Percentiles rank a stretch among this genome's conserved stretches.
Conservation (phyloP, 1,284 basidiomycete genomes). For the Austroboletus niveus region DNA sequence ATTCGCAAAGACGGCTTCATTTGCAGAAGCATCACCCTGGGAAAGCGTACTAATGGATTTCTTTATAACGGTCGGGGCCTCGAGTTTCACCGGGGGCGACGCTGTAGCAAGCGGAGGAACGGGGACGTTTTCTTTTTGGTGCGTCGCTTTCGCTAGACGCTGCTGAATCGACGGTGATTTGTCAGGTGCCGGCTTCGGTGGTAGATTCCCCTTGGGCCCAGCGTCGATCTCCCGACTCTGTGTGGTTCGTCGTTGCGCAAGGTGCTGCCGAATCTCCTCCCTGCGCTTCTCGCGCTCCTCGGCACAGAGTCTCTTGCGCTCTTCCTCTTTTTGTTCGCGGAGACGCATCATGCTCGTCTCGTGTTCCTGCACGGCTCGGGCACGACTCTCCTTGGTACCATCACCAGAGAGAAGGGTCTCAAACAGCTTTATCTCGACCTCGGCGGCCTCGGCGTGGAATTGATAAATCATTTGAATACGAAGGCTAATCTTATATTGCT, state of each 20-base stretch:
- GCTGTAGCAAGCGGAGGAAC: conserved; percentile 5
- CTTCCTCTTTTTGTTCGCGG: conserved; percentile 47
- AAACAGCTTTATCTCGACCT: conserved; percentile 46
- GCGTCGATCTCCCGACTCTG: conserved; percentile 21
- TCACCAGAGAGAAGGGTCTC: conserved; percentile 38
- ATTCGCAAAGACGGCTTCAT: conserved; percentile 26
- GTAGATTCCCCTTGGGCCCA: conserved; percentile 13
- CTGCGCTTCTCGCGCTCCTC: conserved; percentile 43
- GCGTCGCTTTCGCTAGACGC: conserved; percentile 8
- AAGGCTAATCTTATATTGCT: conserved; percentile 47
- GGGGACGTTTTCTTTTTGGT: conserved; percentile 25
- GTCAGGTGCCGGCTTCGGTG: conserved; percentile 9
- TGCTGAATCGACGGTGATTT: conserved; percentile 11
- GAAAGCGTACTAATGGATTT: conserved; percentile 28
- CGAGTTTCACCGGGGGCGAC: conserved; percentile 16
- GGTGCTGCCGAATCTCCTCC: conserved; percentile 32
- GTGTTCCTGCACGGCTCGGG: conserved; percentile 42
- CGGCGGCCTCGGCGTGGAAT: conserved; percentile 51
- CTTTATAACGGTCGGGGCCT: conserved; percentile 21
- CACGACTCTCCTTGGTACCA: conserved; percentile 30
- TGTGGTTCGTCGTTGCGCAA: conserved; percentile 18
- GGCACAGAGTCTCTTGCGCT: conserved; percentile 45
- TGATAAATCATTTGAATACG: conserved; percentile 54
- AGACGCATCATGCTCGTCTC: conserved; percentile 46
- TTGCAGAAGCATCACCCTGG: conserved; percentile 26